Base-by-base conservation (phyloP, 345 rosid genomes). In the Mangifera indica region DNA sequence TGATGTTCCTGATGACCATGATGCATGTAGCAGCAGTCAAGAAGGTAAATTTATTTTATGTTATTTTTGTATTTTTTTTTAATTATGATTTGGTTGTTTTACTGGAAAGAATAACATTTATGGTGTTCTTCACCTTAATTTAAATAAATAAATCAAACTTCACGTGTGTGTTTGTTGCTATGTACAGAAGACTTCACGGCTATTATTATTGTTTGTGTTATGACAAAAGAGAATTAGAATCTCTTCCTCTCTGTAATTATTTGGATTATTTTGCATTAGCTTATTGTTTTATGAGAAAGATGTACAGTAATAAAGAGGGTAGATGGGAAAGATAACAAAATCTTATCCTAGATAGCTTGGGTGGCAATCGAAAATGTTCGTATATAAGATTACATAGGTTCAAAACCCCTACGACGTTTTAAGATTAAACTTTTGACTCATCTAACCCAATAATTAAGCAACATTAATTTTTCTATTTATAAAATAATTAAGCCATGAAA, bases 41-140 rank as follows among this genome's bases (percentile, higher is more conserved):
- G 99, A 95, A 91, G 99, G 99, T 95, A 83, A 17, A 0, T n/a
- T 25, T 5, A 8, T 65, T 45, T 11, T 15, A 13, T 69, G 15
- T 12, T 13, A 2, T 42, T 14, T 37, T 64, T 26, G 44, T 11
- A 13, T 22, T 0, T n/a, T 54, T 40, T 9, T 37, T 37, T 37
- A 37, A 37, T 7, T 37, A 37, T 37, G 42, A 7, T 37, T 49
- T 13, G 53, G 5, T 11, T 46, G 15, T 11, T 46, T 46, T 46
- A 11, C 51, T 12, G 51, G 15, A 14, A 49, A 49, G 53, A 49
- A 49, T 14, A n/a, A n/a, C n/a, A n/a, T n/a, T n/a, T n/a, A n/a
- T n/a, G n/a, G n/a, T n/a, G n/a, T n/a, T n/a, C n/a, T n/a, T n/a
- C n/a, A n/a, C n/a, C n/a, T n/a, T n/a, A n/a, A n/a, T n/a, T n/a